Base-by-base conservation (phyloP, 306 rosid genomes). In the Cyamopsis tetragonoloba region DNA sequence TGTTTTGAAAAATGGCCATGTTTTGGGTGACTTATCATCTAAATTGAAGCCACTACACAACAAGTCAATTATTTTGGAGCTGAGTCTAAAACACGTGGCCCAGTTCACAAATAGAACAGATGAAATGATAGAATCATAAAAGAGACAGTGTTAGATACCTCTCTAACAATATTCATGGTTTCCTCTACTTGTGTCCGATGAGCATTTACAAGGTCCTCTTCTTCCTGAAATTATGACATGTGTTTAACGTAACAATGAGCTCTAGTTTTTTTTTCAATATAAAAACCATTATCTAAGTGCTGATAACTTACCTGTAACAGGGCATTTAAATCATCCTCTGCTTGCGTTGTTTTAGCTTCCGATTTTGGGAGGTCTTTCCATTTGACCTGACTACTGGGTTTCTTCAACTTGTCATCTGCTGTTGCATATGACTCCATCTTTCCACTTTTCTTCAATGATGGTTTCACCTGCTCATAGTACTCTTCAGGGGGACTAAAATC, bases 131-230 rank as follows among this genome's bases (percentile, higher is more conserved):
- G 17, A 68, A 66, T 28, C 51, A 54, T 2, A 54, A 23, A 12
- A 62, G 26, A 51, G 63, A 39, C 38, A 62, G 26, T 81, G n/a
- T 46, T 35, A 50, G 58, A 32, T 88, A 95, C 99, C 99, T 90
- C 96, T 73, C 71, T 86, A 68, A 95, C 97, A 76, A 91, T 91
- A 82, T 79, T 95, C 99, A 95, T 91, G 4, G 99, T 91, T 58
- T 95, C 99, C 83, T 95, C 99, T 17, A 95, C 99, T 81, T 90
- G 99, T 58, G 85, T 95, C 54, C 99, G 84, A 78, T 95, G 99
- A 73, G 99, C 99, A 78, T 73, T 91, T 77, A 95, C 95, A 39
- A 95, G 96, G 81, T 95, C 95, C 83, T 91, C 97, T 86, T 95
- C 99, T 72, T 91, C 99, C 99, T 95, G 88, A 43, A 79, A 79